These are phyloP conservation scores for Ehretia macrophylla DNA, from an alignment of 257 asterid species.

Conservation along the genomic window DNA sequence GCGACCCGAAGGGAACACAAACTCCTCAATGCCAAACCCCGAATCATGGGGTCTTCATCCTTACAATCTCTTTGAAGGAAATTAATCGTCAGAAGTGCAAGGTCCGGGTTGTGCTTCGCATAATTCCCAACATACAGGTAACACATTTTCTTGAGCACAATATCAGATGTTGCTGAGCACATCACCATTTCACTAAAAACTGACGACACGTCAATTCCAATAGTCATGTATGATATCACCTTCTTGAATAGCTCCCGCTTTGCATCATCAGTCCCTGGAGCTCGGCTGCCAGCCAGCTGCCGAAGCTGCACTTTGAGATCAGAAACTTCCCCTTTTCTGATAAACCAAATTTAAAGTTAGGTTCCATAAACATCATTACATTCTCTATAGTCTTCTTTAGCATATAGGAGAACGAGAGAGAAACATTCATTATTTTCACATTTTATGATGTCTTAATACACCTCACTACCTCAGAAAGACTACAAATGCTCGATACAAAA, in stretches of 20 bases:
- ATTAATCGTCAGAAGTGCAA: slow-evolving; percentile 90
- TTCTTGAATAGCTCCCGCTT: slow-evolving; percentile 93
- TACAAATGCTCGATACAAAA: background rate
- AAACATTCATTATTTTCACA: background rate
- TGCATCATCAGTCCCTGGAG: slow-evolving; percentile 92
- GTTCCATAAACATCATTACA: slow-evolving; percentile 6
- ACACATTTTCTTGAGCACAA: slow-evolving; percentile 96
- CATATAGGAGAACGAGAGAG: background rate
- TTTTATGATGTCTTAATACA: background rate
- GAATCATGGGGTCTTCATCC: slow-evolving; percentile 99
- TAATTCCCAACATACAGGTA: slow-evolving; percentile 93
- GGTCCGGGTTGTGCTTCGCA: slow-evolving; percentile 94
- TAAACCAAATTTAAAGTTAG: slow-evolving; percentile 18
- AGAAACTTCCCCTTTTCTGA: slow-evolving; percentile 93
- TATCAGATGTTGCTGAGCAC: slow-evolving; percentile 98
- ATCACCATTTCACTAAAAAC: slow-evolving; percentile 98
- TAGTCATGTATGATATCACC: slow-evolving; percentile 95
- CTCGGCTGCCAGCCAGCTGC: slow-evolving; percentile 89
- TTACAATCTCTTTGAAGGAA: slow-evolving; percentile 97
- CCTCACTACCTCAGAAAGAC: background rate
- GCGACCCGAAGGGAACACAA: slow-evolving; percentile 95
- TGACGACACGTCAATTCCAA: slow-evolving; percentile 91
- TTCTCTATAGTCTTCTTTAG: background rate
- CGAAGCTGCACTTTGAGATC: slow-evolving; percentile 96
- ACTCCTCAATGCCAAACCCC: slow-evolving; percentile 97